phyloP scores from a whole-genome alignment of 2,329 filamentous ascomycete genomes.

The Geosmithia flava region DNA sequence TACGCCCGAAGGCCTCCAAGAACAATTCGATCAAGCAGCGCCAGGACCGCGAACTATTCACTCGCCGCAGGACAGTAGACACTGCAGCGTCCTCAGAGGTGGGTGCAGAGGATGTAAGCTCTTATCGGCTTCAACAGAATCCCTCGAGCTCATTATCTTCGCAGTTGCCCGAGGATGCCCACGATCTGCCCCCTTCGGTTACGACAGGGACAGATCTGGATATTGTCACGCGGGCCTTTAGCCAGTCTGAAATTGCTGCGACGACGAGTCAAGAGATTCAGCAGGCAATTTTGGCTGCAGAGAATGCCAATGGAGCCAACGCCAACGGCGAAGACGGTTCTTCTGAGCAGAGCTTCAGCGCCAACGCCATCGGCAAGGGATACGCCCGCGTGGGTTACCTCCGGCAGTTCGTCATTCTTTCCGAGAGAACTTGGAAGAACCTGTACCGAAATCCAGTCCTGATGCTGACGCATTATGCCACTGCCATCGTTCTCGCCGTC shows the following conservation, averaged over 20 bases:
- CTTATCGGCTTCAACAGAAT: conserved; percentile 38
- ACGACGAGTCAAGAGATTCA: conserved; percentile 69
- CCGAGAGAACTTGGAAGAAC: conserved; percentile 88
- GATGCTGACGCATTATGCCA: conserved; percentile 97
- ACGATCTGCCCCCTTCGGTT: conserved; percentile 47
- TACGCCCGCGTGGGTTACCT: conserved; percentile 71
- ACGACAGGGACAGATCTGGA: conserved; percentile 67
- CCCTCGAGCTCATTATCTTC: conserved; percentile 31
- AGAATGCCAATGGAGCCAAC: conserved; percentile 52
- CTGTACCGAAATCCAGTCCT: conserved; percentile 94
- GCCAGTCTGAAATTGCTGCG: conserved; percentile 63
- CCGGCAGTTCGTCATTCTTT: conserved; percentile 81
- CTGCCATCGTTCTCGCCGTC: conserved; percentile 86
- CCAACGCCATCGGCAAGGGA: conserved; percentile 57
- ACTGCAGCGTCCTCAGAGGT: conserved; percentile 52
- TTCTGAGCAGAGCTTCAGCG: conserved; percentile 34
- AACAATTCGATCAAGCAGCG: conserved; percentile 71
- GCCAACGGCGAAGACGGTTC: conserved; percentile 35
- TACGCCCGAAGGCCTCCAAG: conserved; percentile 55
- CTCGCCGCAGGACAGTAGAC: conserved; percentile 54
- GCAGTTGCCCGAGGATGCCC: conserved; percentile 57
- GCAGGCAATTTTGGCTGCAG: conserved; percentile 51
- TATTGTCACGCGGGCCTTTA: conserved; percentile 63
- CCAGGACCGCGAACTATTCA: conserved; percentile 85
- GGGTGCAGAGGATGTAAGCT: conserved; percentile 35